Percentiles rank a stretch among this genome's conserved stretches.
phyloP scores from a whole-genome alignment of 352 stramenopile species.

The Pythium aristosporum region DNA sequence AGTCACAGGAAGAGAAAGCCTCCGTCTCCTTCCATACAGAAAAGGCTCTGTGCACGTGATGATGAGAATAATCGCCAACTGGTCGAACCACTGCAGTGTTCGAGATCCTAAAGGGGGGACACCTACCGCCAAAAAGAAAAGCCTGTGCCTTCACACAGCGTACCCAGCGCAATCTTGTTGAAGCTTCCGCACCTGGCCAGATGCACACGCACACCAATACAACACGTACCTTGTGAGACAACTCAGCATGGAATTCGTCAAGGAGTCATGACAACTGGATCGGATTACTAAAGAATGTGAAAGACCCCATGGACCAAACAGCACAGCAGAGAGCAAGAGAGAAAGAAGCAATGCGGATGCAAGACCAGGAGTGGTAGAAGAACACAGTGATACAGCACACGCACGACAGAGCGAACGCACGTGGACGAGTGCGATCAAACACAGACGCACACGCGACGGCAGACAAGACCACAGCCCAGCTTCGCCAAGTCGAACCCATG shows the following conservation, averaged over 20 bases:
- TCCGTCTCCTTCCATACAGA: too few relatives aligned
- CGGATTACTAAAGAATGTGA: constrained; percentile 83
- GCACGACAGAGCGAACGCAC: background rate
- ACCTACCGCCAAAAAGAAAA: too few relatives aligned
- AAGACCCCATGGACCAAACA: constrained; percentile 21
- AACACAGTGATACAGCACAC: background rate
- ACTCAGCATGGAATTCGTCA: background rate
- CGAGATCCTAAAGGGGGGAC: too few relatives aligned
- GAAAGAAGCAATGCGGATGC: constrained; percentile 24
- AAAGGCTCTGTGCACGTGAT: too few relatives aligned
- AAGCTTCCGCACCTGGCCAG: too few relatives aligned
- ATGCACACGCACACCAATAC: too few relatives aligned
- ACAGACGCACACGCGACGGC: background rate
- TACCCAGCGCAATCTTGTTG: too few relatives aligned
- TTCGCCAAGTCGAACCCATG: background rate
- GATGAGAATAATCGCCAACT: too few relatives aligned
- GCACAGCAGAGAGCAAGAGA: constrained; percentile 19
- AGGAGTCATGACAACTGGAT: constrained; percentile 46
- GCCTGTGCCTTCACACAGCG: too few relatives aligned
- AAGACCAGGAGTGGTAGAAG: background rate
- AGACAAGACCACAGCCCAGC: background rate
- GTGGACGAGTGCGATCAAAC: background rate
- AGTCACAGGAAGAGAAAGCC: too few relatives aligned
- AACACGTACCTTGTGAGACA: background rate
- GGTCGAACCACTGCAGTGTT: too few relatives aligned